A percentile compares a stretch with the other conserved stretches of the same genome.
Evolutionary conservation across 2,329 filamentous ascomycete species (phyloP).

Genomic region (Scedosporium aurantiacum): DNA sequence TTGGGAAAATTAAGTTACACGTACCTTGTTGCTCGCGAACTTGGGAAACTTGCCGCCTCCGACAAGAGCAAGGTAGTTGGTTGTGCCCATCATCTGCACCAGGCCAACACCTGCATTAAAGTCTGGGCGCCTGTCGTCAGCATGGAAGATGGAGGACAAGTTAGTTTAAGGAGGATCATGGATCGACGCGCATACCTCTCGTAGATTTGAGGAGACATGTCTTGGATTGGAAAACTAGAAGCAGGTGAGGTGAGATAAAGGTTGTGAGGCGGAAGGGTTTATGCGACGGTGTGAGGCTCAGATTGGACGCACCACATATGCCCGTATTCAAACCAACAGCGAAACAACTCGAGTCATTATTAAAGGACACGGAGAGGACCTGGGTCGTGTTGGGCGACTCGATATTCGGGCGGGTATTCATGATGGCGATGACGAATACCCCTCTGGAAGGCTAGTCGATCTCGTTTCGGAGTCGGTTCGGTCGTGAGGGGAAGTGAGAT

Average conservation of each 20-base stretch:
- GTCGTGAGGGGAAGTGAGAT: background rate
- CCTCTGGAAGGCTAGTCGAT: background rate
- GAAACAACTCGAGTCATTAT: slow-evolving; percentile 75
- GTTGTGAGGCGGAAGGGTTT: slow-evolving; percentile 10
- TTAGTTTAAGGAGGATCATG: background rate
- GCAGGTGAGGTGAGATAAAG: background rate
- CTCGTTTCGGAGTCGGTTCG: background rate
- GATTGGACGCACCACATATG: slow-evolving; percentile 57
- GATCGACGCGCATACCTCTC: slow-evolving; percentile 23
- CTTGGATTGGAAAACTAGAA: slow-evolving; percentile 59
- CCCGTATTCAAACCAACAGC: slow-evolving; percentile 77
- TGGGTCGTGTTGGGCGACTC: slow-evolving; percentile 63
- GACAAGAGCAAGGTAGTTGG: slow-evolving; percentile 80
- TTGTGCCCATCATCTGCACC: slow-evolving; percentile 76
- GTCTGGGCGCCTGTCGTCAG: slow-evolving; percentile 30
- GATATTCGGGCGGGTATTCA: slow-evolving; percentile 85
- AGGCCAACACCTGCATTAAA: slow-evolving; percentile 75
- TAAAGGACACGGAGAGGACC: slow-evolving; percentile 78
- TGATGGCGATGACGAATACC: slow-evolving; percentile 26
- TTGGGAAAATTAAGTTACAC: background rate
- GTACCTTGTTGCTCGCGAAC: slow-evolving; percentile 74
- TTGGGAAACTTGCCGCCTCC: slow-evolving; percentile 79
- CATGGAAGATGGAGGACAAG: background rate
- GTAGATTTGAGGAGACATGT: slow-evolving; percentile 56
- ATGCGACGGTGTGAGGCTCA: background rate